These are phyloP conservation scores for Quercus dentata DNA, from an alignment of 306 rosid species.

Conservation along the genomic window DNA sequence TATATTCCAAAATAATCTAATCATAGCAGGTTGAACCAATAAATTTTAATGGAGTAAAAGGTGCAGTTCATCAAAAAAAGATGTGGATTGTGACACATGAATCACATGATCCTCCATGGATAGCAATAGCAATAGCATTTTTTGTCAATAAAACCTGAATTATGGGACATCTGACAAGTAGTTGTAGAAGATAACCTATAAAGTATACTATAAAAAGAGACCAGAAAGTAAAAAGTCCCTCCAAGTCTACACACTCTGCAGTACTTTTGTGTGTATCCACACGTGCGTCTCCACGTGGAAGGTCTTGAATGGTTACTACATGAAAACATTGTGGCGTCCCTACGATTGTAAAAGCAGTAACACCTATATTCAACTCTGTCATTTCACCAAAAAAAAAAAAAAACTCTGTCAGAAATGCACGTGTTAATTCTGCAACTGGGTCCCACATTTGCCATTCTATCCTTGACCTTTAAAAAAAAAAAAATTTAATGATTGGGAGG, in stretches of 20 bases:
- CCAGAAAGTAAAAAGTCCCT: too few species aligned
- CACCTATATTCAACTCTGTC: constrained; percentile 47
- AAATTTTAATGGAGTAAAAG: too few species aligned
- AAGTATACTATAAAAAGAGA: background rate
- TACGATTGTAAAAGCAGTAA: background rate
- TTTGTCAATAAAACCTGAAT: background rate
- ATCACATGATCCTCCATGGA: too few species aligned
- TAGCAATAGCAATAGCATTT: too few species aligned
- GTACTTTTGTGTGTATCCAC: constrained; percentile 21
- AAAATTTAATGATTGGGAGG: too few species aligned
- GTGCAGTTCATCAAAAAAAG: too few species aligned
- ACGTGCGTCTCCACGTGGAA: constrained; percentile 44
- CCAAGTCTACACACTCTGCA: background rate
- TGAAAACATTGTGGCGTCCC: constrained; percentile 17
- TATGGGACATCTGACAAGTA: constrained; percentile 36
- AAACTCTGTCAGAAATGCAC: constrained; percentile 63
- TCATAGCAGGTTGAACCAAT: too few species aligned
- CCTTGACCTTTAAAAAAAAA: background rate
- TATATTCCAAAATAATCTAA: too few species aligned
- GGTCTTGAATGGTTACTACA: constrained; percentile 18
- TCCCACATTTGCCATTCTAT: background rate
- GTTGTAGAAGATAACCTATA: constrained; percentile 27
- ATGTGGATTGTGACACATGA: too few species aligned
- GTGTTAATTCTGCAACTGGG: constrained; percentile 23
- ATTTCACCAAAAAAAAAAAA: background rate